Percentiles rank a stretch among this genome's conserved stretches.
These are phyloP conservation scores for Phylloporus arenicola DNA, from an alignment of 768 basidiomycete genomes.

Conservation along the genomic window DNA sequence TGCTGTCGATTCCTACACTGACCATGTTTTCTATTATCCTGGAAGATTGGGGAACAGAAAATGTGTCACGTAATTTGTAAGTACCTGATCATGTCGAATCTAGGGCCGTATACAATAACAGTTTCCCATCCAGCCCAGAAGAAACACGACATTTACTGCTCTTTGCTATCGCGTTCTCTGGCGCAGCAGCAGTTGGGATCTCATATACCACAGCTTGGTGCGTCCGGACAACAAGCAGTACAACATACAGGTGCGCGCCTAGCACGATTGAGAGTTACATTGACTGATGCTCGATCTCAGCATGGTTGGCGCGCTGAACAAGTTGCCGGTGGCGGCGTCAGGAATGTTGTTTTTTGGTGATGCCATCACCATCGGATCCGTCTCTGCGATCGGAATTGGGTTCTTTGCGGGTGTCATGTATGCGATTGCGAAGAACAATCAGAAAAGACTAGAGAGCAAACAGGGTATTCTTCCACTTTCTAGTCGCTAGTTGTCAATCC, in stretches of 20 bases:
- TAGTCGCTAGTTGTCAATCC: constrained; percentile 33
- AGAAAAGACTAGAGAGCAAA: constrained; percentile 68
- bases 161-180: constrained; percentile 89
- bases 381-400: constrained; percentile 81
- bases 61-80: constrained; percentile 83
- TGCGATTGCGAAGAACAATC: constrained; percentile 91
- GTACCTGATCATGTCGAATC: constrained; percentile 25
- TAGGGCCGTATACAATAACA: background rate
- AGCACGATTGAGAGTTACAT: background rate
- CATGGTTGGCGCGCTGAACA: constrained; percentile 97
- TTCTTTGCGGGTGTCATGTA: constrained; percentile 92
- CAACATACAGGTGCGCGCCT: constrained; percentile 82
- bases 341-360: constrained; percentile 98
- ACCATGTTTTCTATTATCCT: constrained; percentile 72
- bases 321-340: constrained; percentile 96
- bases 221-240: constrained; percentile 90
- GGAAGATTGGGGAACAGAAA: constrained; percentile 86
- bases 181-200: constrained; percentile 96
- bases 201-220: constrained; percentile 99
- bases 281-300: constrained; percentile 33
- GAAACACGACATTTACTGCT: constrained; percentile 75
- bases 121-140: constrained; percentile 54
- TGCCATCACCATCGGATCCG: constrained; percentile 78
- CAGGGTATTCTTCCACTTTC: constrained; percentile 63
- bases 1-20: constrained; percentile 90